Base-by-base conservation (phyloP, 2,329 filamentous ascomycete genomes). In the Ceratocystis lukuohia region DNA sequence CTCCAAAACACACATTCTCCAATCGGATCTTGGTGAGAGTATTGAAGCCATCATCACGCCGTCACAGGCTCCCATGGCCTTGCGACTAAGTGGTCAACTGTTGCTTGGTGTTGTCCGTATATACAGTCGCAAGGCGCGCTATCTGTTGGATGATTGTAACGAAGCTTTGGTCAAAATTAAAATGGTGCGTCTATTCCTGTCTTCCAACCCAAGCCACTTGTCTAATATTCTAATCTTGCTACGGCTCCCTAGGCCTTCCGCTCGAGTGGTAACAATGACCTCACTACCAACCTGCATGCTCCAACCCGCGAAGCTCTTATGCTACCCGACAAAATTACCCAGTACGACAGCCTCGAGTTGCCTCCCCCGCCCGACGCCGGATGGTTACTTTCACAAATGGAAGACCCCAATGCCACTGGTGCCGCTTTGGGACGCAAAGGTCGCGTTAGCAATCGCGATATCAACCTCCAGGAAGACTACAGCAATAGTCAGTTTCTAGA, bases 121-220 rank as follows among this genome's bases (percentile, higher is more conserved):
- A 73, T 99, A 99, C 77, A 95, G 92, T 76, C 84, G 94, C 73
- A 99, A 99, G 78, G 93, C 94, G 73, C 88, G 92, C 72, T 99
- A 99, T 76, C 80, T 99, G 63, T 80, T 97, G 61, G 94, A 99
- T 73, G 94, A 99, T 74, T 99, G 94, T 78, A 96, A 96, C 73
- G 94, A 99, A 77, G 93, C 93, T 48, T 80, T 99, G 70, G 87
- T 96, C 81, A 97, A 96, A 79, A 96, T 99, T 72, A 96, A 97
- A 75, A 95, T 97, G 91, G 93, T 96, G 78, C 50, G 81, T 71
- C 61, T 41, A 30, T 12, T 20, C 3, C 30, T 41, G 44, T 6
- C 20, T 15, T 41, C 17, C 10, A 41, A 4, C 37, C 37, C 12
- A 41, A 41, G 37, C 4, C 37, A 5, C 10, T 12, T 41, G 37